Base-by-base conservation (phyloP, 352 stramenopile species). In the Pythium insidiosum region DNA sequence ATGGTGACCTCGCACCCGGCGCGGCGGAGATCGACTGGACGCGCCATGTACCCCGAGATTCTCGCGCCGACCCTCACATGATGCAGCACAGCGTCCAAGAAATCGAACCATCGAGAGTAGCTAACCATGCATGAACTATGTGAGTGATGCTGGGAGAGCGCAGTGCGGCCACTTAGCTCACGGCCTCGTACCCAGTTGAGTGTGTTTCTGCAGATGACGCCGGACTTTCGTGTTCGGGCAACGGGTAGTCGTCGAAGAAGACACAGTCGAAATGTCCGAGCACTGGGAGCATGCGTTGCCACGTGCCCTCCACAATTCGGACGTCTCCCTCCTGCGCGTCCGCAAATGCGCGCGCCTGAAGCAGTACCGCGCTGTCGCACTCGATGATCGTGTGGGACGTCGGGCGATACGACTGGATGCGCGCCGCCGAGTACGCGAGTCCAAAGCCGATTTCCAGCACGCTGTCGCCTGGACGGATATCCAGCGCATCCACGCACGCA, bases 361-460 rank as follows among this genome's bases (percentile, higher is more conserved):
- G 36, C 20, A 95, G 57, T 19, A 77, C 77, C 6, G 68, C 60
- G 11, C 30, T 38, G 47, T 92, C 83, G 46, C 79, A 91, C 51
- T 95, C 82, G 31, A 95, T 69, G 47, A 95, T 79, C 12, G 71
- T 75, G 46, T 94, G 80, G 9, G 34, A 61, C 31, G 39, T 50
- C 11, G 82, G 81, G 5, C 19, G 31, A 35, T 68, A 78, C 18
- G 49, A 42, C 60, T 93, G 79, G 50, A 94, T 83, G 42, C 44
- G 70, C 41, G 71, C 61, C 10, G 79, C 79, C 43, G 78, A 92
- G 58, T 88, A 94, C 15, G 73, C 84, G 28, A 90, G 60, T 0
- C 82, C 84, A 43, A 92, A 95, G 51, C 84, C 84, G 47, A 95
- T 90, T 56, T 95, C 80, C 23, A 95, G 66, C 47, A 94, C 82